Base-by-base conservation (phyloP, 768 basidiomycete species). In the Podaxis rugospora region DNA sequence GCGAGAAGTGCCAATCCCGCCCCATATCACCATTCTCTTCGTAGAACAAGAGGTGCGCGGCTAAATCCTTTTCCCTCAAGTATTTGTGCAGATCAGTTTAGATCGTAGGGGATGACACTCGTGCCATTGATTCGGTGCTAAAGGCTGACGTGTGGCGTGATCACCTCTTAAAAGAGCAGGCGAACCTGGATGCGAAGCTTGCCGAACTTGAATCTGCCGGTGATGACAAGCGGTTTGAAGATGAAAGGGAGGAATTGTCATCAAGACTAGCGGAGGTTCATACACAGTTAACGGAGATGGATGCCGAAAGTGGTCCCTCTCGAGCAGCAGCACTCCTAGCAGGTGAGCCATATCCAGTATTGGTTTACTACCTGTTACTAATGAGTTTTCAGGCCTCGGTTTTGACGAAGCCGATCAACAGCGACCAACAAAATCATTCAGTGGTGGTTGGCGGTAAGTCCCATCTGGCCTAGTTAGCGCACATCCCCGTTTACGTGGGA, bases 131-230 rank as follows among this genome's bases (percentile, higher is more conserved):
- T 21, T 95, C 95, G 1, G 97, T 99, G 21, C 81, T 99, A n/a
- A 94, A 95, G 72, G 97, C 97, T n/a, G 97, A 99, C 70, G 97
- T 99, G 35, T 98, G 97, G 94, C 83, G 96, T 70, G 95, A 96
- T 68, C 90, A 93, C 65, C 79, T 98, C 16, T 74, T 97, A 53
- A 89, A 87, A 58, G 94, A 99, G 69, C 95, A 98, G 72, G 75
- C 75, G 0, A 74, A 80, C 21, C 78, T 98, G 49, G 95, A 95
- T 67, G 82, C 81, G 0, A 82, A 84, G 63, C 81, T 98, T 1
- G 74, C 83, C 0, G 84, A 81, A 62, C 79, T 96, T 11, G 94
- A 97, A 61, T 72, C 73, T 23, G 85, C 90, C 66, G 82, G 84
- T 4, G 90, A 92, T 63, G 91, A 92, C 53, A 90, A 89, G 65